Percentiles rank a stretch among this genome's conserved stretches.
phyloP scores from a whole-genome alignment of 345 rosid genomes.

The Corchorus capsularis region DNA sequence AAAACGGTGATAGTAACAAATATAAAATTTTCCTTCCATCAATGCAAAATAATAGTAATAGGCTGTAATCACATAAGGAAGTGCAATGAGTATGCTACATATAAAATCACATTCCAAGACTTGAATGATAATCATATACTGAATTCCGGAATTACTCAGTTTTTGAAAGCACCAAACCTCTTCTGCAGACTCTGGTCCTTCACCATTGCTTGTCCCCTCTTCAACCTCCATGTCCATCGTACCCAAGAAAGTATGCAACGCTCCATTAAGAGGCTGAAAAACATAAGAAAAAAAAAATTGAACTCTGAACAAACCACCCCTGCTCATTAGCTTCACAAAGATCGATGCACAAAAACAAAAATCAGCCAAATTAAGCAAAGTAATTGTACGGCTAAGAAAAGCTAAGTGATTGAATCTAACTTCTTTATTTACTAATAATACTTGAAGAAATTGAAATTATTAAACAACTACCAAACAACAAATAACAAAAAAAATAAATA shows the following conservation, averaged over 20 bases:
- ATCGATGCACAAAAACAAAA: slow-evolving; percentile 14
- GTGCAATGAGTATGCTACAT: too few species aligned
- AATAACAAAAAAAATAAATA: slow-evolving; percentile 17
- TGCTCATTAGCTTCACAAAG: not conserved
- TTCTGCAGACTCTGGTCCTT: slow-evolving; percentile 29
- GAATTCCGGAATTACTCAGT: too few species aligned
- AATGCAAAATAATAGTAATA: too few species aligned
- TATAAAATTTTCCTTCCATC: too few species aligned
- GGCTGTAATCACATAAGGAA: too few species aligned
- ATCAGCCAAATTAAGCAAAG: slow-evolving; percentile 18
- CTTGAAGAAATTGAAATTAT: slow-evolving; percentile 8
- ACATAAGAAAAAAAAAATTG: not conserved
- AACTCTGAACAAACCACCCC: slow-evolving; percentile 7
- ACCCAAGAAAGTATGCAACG: slow-evolving; percentile 16
- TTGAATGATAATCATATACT: too few species aligned
- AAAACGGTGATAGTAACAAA: too few species aligned
- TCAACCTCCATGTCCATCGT: slow-evolving; percentile 43
- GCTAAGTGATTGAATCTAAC: slow-evolving; percentile 14
- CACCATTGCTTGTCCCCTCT: slow-evolving; percentile 49
- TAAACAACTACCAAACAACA: slow-evolving; percentile 19
- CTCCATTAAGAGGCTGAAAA: not conserved
- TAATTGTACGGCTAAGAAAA: too few species aligned
- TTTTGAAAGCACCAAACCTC: slow-evolving; percentile 30
- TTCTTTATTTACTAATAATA: not conserved
- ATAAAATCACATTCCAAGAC: too few species aligned